These are phyloP conservation scores for Quillaja saponaria DNA, from an alignment of 306 rosid genomes.

Conservation along the genomic window DNA sequence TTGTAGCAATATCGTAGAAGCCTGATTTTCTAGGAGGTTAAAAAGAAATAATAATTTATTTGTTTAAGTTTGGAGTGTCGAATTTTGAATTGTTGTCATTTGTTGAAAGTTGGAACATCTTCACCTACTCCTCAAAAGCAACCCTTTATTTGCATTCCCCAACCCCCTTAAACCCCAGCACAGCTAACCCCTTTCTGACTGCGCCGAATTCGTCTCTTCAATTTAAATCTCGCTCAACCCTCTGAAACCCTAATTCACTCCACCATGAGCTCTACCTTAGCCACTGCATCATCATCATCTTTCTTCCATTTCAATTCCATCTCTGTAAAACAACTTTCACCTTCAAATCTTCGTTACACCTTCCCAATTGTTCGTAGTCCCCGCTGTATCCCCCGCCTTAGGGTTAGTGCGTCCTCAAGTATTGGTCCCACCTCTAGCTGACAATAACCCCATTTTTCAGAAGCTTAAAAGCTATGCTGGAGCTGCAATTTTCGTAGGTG, in stretches of 20 bases:
- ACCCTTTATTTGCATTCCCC: too few relatives aligned
- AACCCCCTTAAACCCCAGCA: too few relatives aligned
- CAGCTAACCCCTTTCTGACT: too few relatives aligned
- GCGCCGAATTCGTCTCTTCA: too few relatives aligned
- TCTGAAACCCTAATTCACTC: constrained; percentile 29
- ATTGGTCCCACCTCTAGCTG: neutral
- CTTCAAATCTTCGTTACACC: constrained; percentile 26
- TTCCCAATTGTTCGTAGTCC: constrained; percentile 15
- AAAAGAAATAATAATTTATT: too few relatives aligned
- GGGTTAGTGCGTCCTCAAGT: constrained; percentile 41
- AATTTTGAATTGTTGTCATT: too few relatives aligned
- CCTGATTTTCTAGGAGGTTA: too few relatives aligned
- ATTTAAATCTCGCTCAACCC: constrained; percentile 26
- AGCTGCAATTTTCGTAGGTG: constrained; percentile 56
- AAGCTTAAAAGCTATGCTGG: constrained; percentile 53
- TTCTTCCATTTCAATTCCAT: constrained; percentile 34
- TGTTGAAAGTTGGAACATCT: too few relatives aligned
- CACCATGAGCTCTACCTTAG: constrained; percentile 55
- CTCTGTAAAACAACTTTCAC: constrained; percentile 20
- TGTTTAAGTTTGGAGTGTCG: too few relatives aligned
- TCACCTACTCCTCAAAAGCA: too few relatives aligned
- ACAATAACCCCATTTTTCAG: constrained; percentile 31
- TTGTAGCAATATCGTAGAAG: too few relatives aligned
- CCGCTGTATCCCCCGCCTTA: constrained; percentile 28
- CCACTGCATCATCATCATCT: constrained; percentile 35